Percentiles rank a stretch among this genome's conserved stretches.
phyloP scores from a whole-genome alignment of 1,284 basidiomycete species.

The Tausonia pullulans region DNA sequence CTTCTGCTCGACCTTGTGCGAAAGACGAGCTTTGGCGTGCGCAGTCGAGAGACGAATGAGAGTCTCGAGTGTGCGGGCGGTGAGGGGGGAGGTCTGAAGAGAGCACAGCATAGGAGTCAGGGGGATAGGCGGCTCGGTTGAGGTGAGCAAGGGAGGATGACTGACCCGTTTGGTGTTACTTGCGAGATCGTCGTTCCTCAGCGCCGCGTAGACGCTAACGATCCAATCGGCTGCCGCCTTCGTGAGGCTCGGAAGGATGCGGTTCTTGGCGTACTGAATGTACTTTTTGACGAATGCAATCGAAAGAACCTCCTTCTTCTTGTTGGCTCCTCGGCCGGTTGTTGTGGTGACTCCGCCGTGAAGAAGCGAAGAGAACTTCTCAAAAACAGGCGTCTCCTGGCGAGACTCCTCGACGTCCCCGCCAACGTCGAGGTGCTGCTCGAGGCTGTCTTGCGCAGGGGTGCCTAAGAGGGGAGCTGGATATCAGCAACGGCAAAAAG shows the following conservation, averaged over 20 bases:
- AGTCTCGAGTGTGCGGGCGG: conserved; percentile 96
- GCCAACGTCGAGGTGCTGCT: conserved; percentile 78
- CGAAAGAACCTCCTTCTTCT: conserved; percentile 73
- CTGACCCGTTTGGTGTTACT: conserved; percentile 76
- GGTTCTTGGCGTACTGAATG: conserved; percentile 92
- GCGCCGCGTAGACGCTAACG: conserved; percentile 78
- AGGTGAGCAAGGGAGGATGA: background rate
- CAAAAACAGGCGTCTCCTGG: conserved; percentile 68
- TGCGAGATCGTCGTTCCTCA: conserved; percentile 87
- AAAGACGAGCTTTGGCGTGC: conserved; percentile 90
- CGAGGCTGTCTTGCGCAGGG: conserved; percentile 75
- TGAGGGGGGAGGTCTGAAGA: conserved; percentile 84
- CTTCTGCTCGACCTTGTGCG: conserved; percentile 65
- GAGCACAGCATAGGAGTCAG: background rate
- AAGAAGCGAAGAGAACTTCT: conserved; percentile 92
- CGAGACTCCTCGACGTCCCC: conserved; percentile 45
- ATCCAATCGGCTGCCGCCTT: conserved; percentile 93
- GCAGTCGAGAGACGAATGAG: conserved; percentile 96
- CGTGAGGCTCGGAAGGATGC: conserved; percentile 70
- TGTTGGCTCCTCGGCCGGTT: conserved; percentile 44
- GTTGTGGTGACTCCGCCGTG: conserved; percentile 67
- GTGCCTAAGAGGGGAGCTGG: conserved; percentile 30
- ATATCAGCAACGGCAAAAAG: no score
- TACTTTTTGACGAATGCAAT: conserved; percentile 97
- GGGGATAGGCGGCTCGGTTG: background rate